Evolutionary conservation across 2,329 filamentous ascomycete species (phyloP).

Genomic region (Colletotrichum tabaci): DNA sequence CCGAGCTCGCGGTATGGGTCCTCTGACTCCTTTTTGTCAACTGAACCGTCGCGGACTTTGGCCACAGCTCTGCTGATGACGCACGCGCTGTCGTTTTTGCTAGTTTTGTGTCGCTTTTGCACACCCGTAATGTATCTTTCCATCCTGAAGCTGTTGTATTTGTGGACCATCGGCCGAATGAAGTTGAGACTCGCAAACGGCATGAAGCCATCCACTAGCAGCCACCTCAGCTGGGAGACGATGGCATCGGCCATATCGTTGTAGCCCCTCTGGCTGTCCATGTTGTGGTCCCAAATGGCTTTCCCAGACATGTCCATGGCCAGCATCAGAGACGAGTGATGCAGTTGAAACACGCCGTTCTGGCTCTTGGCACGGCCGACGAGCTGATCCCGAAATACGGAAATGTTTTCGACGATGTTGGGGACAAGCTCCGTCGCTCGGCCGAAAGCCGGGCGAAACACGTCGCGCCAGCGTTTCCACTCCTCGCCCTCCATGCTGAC

Average conservation of each 20-base stretch:
- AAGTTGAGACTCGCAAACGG: slow-evolving; percentile 24
- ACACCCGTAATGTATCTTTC: slow-evolving; percentile 24
- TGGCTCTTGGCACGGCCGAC: background rate
- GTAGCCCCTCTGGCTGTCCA: slow-evolving; percentile 22
- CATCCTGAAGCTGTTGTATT: slow-evolving; percentile 29
- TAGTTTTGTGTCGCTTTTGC: background rate
- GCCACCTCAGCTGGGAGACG: slow-evolving; percentile 21
- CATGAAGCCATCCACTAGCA: slow-evolving; percentile 20
- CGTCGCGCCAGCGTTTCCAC: slow-evolving; percentile 27
- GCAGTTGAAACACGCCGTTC: slow-evolving; percentile 1
- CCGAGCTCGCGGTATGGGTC: slow-evolving; percentile 13
- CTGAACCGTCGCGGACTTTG: background rate
- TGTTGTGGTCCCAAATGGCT: slow-evolving; percentile 26
- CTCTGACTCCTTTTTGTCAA: background rate
- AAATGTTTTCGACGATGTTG: slow-evolving; percentile 14
- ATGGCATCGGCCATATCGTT: slow-evolving; percentile 30
- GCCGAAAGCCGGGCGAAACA: slow-evolving; percentile 30
- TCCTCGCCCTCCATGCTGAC: slow-evolving; percentile 32
- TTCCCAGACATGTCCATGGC: slow-evolving; percentile 33
- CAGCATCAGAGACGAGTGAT: slow-evolving; percentile 10
- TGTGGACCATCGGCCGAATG: slow-evolving; percentile 19
- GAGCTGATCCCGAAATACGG: slow-evolving; percentile 20
- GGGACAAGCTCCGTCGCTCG: slow-evolving; percentile 20
- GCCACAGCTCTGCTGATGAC: slow-evolving; percentile 22
- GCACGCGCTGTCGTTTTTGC: background rate